A percentile compares a stretch with the other conserved stretches of the same genome.
phyloP scores from a whole-genome alignment of 2,329 filamentous ascomycete genomes.

The Penicillium sumatraense region DNA sequence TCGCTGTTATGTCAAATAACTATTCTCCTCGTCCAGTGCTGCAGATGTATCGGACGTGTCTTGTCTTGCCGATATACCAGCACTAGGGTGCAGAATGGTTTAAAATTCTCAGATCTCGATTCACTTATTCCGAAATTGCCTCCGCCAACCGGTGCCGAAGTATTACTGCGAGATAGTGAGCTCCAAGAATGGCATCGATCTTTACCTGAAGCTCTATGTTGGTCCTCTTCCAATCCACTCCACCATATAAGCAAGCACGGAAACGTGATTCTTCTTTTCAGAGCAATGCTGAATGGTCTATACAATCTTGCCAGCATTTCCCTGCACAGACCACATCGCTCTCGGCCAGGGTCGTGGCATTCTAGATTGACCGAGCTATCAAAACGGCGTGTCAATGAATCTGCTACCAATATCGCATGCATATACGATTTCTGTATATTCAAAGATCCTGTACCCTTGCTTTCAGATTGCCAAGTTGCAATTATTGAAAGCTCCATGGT shows the following conservation, averaged over 20 bases:
- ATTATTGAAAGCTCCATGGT: background rate
- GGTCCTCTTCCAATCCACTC: background rate
- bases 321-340: background rate
- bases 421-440: background rate
- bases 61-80: background rate
- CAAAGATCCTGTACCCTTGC: background rate
- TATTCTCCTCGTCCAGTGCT: background rate
- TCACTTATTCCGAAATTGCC: background rate
- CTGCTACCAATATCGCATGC: background rate
- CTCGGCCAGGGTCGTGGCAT: background rate
- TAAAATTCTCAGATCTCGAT: background rate
- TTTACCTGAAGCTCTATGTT: background rate
- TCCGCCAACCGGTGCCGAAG: background rate
- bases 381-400: background rate
- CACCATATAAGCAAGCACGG: background rate
- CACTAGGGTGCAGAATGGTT: background rate
- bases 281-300: background rate
- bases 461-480: background rate
- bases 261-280: background rate
- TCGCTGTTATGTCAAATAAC: background rate
- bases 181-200: constrained; percentile 1
- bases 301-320: background rate
- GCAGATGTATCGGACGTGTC: background rate
- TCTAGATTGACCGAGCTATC: background rate
- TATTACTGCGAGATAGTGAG: constrained; percentile 1